Conservation (phyloP, 768 basidiomycete genomes). For the Boletus tylopilopsis region DNA sequence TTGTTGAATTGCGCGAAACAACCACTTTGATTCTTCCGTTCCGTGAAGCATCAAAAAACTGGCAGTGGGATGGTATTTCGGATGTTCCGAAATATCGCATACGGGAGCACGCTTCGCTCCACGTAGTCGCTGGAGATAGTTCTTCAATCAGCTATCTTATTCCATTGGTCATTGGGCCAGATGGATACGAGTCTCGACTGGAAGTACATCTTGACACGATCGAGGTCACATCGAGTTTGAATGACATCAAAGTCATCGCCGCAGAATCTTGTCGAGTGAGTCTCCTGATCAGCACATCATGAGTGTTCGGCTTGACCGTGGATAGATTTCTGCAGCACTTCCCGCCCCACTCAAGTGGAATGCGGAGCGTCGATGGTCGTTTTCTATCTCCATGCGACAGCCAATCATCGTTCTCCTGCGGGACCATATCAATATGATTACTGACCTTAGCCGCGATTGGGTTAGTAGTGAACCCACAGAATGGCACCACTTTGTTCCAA, state of each 20-base stretch:
- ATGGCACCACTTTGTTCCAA: conserved; percentile 82
- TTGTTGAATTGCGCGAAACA: conserved; percentile 74
- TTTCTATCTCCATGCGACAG: conserved; percentile 66
- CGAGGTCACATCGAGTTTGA: conserved; percentile 79
- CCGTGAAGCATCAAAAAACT: conserved; percentile 92
- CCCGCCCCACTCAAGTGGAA: conserved; percentile 86
- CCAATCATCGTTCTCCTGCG: conserved; percentile 77
- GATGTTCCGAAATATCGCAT: conserved; percentile 48
- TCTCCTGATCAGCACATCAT: conserved; percentile 11
- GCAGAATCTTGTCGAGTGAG: conserved; percentile 77
- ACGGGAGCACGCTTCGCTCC: conserved; percentile 69
- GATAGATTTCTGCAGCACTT: conserved; percentile 65
- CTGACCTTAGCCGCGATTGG: conserved; percentile 94
- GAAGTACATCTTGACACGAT: conserved; percentile 81
- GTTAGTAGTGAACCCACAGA: conserved; percentile 75
- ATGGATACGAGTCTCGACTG: conserved; percentile 76
- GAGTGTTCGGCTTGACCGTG: conserved; percentile 1
- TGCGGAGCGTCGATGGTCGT: conserved; percentile 70
- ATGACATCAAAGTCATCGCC: conserved; percentile 74
- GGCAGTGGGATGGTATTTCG: conserved; percentile 80
- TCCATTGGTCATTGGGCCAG: conserved; percentile 69
- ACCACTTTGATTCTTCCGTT: conserved; percentile 85
- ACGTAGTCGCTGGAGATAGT: conserved; percentile 68
- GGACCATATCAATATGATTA: conserved; percentile 93
- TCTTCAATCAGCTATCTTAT: conserved; percentile 84